Conservation (phyloP, 345 rosid species). For the Punica granatum region DNA sequence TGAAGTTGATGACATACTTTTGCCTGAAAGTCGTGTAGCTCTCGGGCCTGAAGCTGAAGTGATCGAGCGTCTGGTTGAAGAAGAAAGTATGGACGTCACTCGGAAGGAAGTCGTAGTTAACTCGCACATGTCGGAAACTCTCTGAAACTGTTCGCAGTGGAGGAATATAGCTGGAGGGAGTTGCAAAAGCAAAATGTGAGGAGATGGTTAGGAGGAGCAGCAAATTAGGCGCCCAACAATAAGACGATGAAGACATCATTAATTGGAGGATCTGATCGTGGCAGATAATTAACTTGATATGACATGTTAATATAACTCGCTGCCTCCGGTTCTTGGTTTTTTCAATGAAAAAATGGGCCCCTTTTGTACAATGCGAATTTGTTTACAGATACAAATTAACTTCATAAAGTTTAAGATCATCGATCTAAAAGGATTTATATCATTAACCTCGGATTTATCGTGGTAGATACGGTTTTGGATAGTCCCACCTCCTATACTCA, state of each 20-base stretch:
- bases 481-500: too few relatives aligned
- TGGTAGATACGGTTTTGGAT: too few relatives aligned
- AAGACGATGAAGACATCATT: background rate
- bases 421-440: too few relatives aligned
- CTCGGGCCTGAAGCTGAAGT: conserved; percentile 41
- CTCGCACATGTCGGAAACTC: background rate
- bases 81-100: conserved; percentile 19
- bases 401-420: too few relatives aligned
- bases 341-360: too few relatives aligned
- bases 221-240: background rate
- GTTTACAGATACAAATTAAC: too few relatives aligned
- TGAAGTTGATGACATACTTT: conserved; percentile 34
- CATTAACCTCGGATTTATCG: too few relatives aligned
- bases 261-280: too few relatives aligned
- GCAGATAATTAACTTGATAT: too few relatives aligned
- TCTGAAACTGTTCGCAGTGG: background rate
- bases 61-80: conserved; percentile 43
- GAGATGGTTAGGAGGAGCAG: background rate
- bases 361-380: too few relatives aligned
- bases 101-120: background rate
- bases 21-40: conserved; percentile 48
- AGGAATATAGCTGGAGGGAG: background rate
- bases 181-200: background rate
- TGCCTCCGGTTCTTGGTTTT: too few relatives aligned
- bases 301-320: too few relatives aligned